Base-by-base conservation (phyloP, 1,284 basidiomycete genomes). In the Microstroma glucosiphilum region DNA sequence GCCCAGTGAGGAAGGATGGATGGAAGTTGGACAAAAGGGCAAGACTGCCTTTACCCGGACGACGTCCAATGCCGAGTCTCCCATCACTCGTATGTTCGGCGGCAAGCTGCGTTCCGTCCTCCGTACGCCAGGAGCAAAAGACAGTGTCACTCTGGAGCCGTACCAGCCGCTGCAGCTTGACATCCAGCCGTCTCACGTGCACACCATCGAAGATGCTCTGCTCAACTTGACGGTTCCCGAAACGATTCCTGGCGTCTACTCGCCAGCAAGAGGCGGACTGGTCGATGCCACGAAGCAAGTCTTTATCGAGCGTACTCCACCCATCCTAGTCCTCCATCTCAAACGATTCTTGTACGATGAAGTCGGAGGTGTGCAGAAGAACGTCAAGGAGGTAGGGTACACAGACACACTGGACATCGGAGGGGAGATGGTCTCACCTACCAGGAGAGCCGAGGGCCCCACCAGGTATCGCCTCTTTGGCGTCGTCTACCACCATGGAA, bases 261-360 rank as follows among this genome's bases (percentile, higher is more conserved):
- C 72, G 55, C 68, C 73, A 12, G 65, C 71, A 41, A 62, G 68
- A 21, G 63, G 63, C 11, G 61, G 64, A 17, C 84, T 84, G 42
- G 83, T 90, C 21, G 90, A 94, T 57, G 93, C 90, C 6, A 90
- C 85, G 2, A 94, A 96, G 80, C 89, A 90, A 67, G 86, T 92
- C 19, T 87, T 89, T 62, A 86, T 98, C 66, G 93, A 97, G 53
- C 83, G 85, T 0, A 84, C 94, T 13, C 94, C 94, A 0, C 87
- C 87, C 0, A 86, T 96, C 11, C 83, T 97, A 57, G 87, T 96
- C 12, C 83, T 97, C 13, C 93, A 97, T 77, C 83, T 97, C 75
- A 97, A 97, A 81, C 83, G 93, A 25, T 98, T 97, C 82, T 83
- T 88, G 62, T 97, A 92, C 77, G 92, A 96, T 76, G 85, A 86